Evolutionary conservation across 352 stramenopile species (phyloP).

Genomic region (Phytopythium montanum): DNA sequence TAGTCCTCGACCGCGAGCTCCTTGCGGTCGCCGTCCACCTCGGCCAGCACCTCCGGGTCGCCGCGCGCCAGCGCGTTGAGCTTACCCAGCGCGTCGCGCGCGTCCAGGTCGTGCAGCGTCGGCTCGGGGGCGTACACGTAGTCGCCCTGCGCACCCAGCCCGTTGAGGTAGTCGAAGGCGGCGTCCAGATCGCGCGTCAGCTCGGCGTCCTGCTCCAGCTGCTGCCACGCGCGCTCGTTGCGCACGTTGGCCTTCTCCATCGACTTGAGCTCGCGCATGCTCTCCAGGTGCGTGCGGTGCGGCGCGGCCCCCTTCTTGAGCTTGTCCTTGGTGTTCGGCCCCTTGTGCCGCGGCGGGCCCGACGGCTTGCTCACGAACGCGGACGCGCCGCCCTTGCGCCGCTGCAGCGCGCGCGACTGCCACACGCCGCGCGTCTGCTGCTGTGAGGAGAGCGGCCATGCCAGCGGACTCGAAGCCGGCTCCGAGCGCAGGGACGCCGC

Average conservation of each 20-base stretch:
- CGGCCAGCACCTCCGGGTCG: slow-evolving; percentile 37
- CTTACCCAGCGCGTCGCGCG: slow-evolving; percentile 56
- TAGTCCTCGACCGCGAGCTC: slow-evolving; percentile 61
- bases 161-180: slow-evolving; percentile 69
- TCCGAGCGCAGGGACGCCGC: neutral
- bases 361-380: slow-evolving; percentile 58
- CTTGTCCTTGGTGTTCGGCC: slow-evolving; percentile 54
- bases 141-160: slow-evolving; percentile 50
- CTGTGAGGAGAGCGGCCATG: neutral
- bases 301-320: slow-evolving; percentile 54
- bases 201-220: slow-evolving; percentile 54
- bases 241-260: slow-evolving; percentile 28
- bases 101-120: slow-evolving; percentile 58
- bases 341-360: slow-evolving; percentile 46
- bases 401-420: slow-evolving; percentile 36
- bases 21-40: slow-evolving; percentile 34
- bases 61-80: slow-evolving; percentile 58
- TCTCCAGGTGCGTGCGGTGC: slow-evolving; percentile 54
- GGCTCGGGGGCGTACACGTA: slow-evolving; percentile 69
- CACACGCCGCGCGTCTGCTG: slow-evolving; percentile 24
- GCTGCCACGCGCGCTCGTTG: slow-evolving; percentile 49
- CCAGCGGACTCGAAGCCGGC: no score
- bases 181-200: slow-evolving; percentile 63
- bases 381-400: slow-evolving; percentile 68
- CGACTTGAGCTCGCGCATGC: slow-evolving; percentile 40